Evolutionary conservation across 495 filamentous ascomycete species (phyloP), one percentile per base, ranked within the genome.

Genomic region (Penicillium canescens): DNA sequence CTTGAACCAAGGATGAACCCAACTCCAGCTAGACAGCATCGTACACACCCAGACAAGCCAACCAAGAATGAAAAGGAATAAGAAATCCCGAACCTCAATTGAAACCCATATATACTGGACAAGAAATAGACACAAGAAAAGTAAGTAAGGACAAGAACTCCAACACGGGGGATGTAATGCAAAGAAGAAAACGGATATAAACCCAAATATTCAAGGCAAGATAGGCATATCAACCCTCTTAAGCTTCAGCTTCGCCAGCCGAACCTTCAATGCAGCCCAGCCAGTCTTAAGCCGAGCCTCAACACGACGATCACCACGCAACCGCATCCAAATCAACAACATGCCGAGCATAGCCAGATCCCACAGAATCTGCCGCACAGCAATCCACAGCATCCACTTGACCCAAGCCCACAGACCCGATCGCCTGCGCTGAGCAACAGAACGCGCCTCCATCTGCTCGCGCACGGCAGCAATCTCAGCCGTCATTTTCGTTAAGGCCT

Each of bases 391-490:
- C n/a, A 86, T 56, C 83, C 90, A 89, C 16, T 81, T 73, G 6
- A 86, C 10, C 88, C 89, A 96, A n/a, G 86, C 79, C 55, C 77
- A 78, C 14, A 91, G 50, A 31, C 76, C 79, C 23, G 74, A 78
- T 38, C 82, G 78, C 47, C 80, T 71, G 12, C 70, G 63, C 39
- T 66, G 56, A 40, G 68, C 65, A 18, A 72, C 37, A 13, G 68
- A 58, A 31, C 73, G 75, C 3, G 83, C 79, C 49, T 95, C 89
- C 57, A 97, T 87, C 65, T 96, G 90, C 69, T 98, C 94, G 20
- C 94, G 81, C 57, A 96, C 75, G n/a, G 94, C 94, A 4, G 94
- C 90, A 14, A 98, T 83, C 71, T 98, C 94, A 12, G 92, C 86
- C 37, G 92, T 94, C 77, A 98, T 86, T 60, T 89, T 89, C 38